A percentile compares a stretch with the other conserved stretches of the same genome.
These are phyloP conservation scores for Thoreauomyces humboldtii DNA, from an alignment of 192 early-diverging fungal genomes.

Conservation along the genomic window DNA sequence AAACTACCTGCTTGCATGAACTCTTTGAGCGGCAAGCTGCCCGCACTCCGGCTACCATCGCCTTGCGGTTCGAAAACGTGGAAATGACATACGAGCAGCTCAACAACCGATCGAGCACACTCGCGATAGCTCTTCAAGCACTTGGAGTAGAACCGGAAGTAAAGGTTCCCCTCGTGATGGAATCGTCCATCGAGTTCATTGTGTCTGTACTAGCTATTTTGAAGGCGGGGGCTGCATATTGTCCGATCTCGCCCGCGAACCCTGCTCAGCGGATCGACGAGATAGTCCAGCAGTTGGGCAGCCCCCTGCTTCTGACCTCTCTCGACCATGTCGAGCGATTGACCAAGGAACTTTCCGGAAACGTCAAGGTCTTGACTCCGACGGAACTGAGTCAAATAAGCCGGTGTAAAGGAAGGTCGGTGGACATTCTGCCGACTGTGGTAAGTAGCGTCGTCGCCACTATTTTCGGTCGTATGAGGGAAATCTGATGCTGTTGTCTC, in stretches of 20 bases:
- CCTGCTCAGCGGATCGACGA: conserved; percentile 13
- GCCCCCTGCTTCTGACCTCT: conserved; percentile 10
- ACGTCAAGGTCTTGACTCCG: no score
- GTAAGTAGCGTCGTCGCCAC: no score
- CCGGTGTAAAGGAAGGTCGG: background rate
- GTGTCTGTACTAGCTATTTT: conserved; percentile 22
- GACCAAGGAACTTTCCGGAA: no score
- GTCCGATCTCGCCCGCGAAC: conserved; percentile 19
- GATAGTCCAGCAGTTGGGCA: conserved; percentile 7
- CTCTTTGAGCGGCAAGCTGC: no score
- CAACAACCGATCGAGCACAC: conserved; percentile 23
- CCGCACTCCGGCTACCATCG: no score
- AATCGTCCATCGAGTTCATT: no score
- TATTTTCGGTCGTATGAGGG: no score
- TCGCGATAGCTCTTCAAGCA: background rate
- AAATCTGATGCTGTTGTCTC: no score
- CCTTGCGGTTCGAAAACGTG: no score
- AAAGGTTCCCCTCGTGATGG: conserved; percentile 16
- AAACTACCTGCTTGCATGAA: no score
- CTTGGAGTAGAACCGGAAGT: conserved; percentile 25
- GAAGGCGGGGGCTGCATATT: conserved; percentile 38
- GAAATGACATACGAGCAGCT: conserved; percentile 30
- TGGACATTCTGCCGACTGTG: no score
- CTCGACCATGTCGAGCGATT: no score
- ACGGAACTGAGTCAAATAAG: background rate